Percentiles rank a stretch among this genome's conserved stretches.
phyloP scores from a whole-genome alignment of 192 early-diverging fungal genomes.

The Gamsiella multidivaricata region DNA sequence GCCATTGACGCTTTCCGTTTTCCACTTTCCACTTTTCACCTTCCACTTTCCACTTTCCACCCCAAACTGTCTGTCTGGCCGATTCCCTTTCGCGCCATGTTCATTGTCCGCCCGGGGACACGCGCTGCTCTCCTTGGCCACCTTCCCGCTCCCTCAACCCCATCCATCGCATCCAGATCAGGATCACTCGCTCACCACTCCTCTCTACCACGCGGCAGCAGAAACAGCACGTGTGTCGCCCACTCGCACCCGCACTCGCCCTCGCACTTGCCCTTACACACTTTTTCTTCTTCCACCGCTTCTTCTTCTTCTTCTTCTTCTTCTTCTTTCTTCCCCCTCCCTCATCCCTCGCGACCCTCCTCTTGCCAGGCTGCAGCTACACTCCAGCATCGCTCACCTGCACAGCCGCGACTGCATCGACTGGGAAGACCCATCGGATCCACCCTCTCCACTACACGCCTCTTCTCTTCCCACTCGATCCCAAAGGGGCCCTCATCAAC shows the following conservation, averaged over 20 bases:
- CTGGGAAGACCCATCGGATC: constrained; percentile 25
- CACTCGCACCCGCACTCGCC: background rate
- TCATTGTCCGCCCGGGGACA: constrained; percentile 52
- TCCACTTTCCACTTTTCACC: too few relatives aligned
- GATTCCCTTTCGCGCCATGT: constrained; percentile 51
- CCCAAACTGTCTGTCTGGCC: too few relatives aligned
- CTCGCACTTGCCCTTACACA: background rate
- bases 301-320: constrained; percentile 3
- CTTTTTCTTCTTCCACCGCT: background rate
- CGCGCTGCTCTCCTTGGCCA: constrained; percentile 4
- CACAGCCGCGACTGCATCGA: too few relatives aligned
- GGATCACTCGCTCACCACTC: background rate
- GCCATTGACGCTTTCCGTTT: too few relatives aligned
- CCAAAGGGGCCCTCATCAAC: background rate
- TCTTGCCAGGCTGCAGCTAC: background rate
- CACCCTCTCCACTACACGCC: background rate
- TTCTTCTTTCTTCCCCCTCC: background rate
- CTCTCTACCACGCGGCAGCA: constrained; percentile 8
- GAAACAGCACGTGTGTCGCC: constrained; percentile 15
- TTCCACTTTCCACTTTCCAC: too few relatives aligned
- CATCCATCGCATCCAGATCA: background rate
- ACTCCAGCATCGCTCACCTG: background rate
- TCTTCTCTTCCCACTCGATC: background rate
- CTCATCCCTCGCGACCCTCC: background rate
- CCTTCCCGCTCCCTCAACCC: background rate